These are phyloP conservation scores for Penium margaritaceum DNA, from an alignment of 139 green algal species.

Conservation along the genomic window DNA sequence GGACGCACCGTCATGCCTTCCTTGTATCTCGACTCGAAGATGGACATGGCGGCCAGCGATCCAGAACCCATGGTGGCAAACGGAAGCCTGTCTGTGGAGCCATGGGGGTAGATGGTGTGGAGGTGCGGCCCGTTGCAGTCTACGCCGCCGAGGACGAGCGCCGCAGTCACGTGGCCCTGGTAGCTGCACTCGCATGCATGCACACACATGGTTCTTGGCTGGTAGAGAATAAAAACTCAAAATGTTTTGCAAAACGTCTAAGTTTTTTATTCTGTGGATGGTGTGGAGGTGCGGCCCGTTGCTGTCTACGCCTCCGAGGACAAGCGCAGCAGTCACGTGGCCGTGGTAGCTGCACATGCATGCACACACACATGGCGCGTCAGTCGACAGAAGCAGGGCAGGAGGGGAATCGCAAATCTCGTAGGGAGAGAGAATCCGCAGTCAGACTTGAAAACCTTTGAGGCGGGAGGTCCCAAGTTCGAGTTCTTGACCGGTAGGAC, in stretches of 20 bases:
- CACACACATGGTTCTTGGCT: no score
- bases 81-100: constrained; percentile 88
- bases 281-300: constrained; percentile 91
- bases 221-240: no score
- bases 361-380: no score
- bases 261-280: no score
- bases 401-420: no score
- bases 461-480: no score
- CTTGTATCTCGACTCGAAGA: constrained; percentile 91
- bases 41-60: constrained; percentile 88
- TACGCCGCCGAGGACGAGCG: constrained; percentile 87
- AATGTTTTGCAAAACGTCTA: no score
- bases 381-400: no score
- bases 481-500: no score
- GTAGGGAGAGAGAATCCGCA: no score
- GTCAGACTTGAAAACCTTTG: no score
- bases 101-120: constrained; percentile 94
- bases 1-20: constrained; percentile 77
- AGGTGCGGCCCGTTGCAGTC: constrained; percentile 90
- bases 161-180: constrained; percentile 88
- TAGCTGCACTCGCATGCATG: constrained; percentile 57
- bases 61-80: constrained; percentile 94
- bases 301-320: constrained; percentile 87
- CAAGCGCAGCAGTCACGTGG: constrained; percentile 84
- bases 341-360: constrained; percentile 84